Base-by-base conservation (phyloP, 768 basidiomycete genomes). In the Cytidiella melzeri region DNA sequence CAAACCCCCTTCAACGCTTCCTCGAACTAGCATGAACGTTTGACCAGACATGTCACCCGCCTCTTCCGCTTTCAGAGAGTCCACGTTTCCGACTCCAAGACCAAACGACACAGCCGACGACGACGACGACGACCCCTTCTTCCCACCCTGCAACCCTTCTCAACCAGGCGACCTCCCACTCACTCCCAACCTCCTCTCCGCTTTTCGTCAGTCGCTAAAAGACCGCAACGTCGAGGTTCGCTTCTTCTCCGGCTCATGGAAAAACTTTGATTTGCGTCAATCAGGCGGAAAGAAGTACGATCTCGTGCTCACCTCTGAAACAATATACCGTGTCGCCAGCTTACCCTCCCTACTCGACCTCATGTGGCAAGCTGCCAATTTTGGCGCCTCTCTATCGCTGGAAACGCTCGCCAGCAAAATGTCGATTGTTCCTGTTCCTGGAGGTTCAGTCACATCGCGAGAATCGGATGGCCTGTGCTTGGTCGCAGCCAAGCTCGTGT, bases 401-500 rank as follows among this genome's bases (percentile, higher is more conserved):
- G 24, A 51, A 25, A 10, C 48, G 34, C 45, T 53, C 7, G 23
- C 44, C 2, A 25, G 45, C 36, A 25, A 50, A 24, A 20, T 27
- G 34, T 24, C 58, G 34, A 25, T 39, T 20, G 27, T 50, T 11
- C 41, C 48, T 23, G 20, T 26, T 18, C 13, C 19, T 19, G 25
- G 43, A 55, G 18, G 25, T 40, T 5, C 23, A n/a, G n/a, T n/a
- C n/a, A 41, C 7, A 30, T 5, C 12, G 3, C 23, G 3, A 6
- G 6, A 43, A 53, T 6, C 41, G 39, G 30, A 52, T 13, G 66
- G 63, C 54, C 40, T 73, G 5, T 90, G 85, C 56, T 77, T 96
- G 7, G 85, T 96, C 2, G 93, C 92, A 2, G 90, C 88, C 1
- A 98, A 97, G 65, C 76, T 92, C 12, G 66, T 97, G 18, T 97